Evolutionary conservation across 2,329 filamentous ascomycete genomes (phyloP), one percentile per base, ranked within the genome.

Genomic region (Exophiala phaeomuriformis): DNA sequence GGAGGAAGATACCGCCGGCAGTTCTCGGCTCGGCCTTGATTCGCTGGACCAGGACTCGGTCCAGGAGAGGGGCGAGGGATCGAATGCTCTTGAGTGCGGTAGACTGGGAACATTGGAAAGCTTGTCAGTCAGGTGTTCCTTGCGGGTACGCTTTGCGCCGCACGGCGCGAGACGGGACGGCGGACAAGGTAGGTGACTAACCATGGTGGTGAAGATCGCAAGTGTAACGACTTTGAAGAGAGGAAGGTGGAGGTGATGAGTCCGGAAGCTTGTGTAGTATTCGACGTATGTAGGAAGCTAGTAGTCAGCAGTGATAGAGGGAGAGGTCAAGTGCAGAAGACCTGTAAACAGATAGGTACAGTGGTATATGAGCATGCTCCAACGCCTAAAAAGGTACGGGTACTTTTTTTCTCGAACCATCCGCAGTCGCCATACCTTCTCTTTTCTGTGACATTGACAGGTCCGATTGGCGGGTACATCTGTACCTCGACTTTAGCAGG

Each of bases 21-120:
- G 93, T 98, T 82, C 96, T 96, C 70, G 90, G 75, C 77, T 97
- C 91, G 68, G 91, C 88, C 80, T 97, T 97, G 77, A 96, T 77
- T 75, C 93, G 89, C 84, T 98, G 93, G 65, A 98, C 89, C 62
- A 98, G 86, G 65, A 98, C 90, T 67, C 93, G 91, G 83, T 98
- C 93, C 75, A 98, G 85, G 64, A 98, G 90, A 60, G 93, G 93
- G 56, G 85, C 87, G 67, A 98, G 90, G 68, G 85, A 84, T 77
- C 91, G 93, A 83, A 98, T 90, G 72, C 87, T 94, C 74, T 91
- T 93, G 77, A 97, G 82, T 63, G 90, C 81, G 44, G 61, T 63
- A n/a, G 59, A 47, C 61, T 63, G 49, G 19, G 19, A 19, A 19
- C 37, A 36, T n/a, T 10, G 19, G 19, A 19, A 47, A 29, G 19